Evolutionary conservation across 805 yeast species (phyloP), one percentile per base, ranked within the genome.

Genomic region (Scheffersomyces amazonensis): DNA sequence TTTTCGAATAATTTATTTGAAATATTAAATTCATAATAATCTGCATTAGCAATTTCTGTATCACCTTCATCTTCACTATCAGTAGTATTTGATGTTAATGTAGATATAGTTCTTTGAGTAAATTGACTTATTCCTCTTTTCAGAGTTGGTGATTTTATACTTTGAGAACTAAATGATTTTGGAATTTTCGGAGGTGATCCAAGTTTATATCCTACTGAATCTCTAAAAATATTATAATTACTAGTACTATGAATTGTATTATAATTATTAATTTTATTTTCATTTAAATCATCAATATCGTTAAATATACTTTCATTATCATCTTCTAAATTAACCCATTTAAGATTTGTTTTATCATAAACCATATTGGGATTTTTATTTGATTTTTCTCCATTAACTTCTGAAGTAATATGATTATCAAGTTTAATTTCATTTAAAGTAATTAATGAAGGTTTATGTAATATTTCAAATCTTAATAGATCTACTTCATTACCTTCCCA

Each of bases 401-500:
- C 6, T 25, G 10, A 2, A 4, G 12, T 23, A 15, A 16, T 5
- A 7, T 4, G 17, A 4, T 21, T 28, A 5, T 22, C 23, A 11
- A 19, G 30, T 34, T 40, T 43, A 6, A 39, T 36, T 13, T 63
- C 66, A 17, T 46, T 49, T 22, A 46, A 34, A 23, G 68, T 58
- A 25, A 71, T 70, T 34, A 71, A 54, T 10, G 62, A 55, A 1
- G 76, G 75, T 37, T 62, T 65, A 18, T 56, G 56, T 11, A 53
- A 19, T 32, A 37, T 54, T 28, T 81, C 83, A 52, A 81, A 81
- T 29, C 70, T 64, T 23, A 66, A 48, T 34, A 79, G 55, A 16
- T 79, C 85, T 21, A 67, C 71, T 28, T 81, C 83, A 48, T 81
- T 81, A 3, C 87, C 87, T 48, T 76, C 81, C 88, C 87, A 82